Evolutionary conservation across 495 filamentous ascomycete genomes (phyloP).

Genomic region (Aspergillus saccharolyticus): DNA sequence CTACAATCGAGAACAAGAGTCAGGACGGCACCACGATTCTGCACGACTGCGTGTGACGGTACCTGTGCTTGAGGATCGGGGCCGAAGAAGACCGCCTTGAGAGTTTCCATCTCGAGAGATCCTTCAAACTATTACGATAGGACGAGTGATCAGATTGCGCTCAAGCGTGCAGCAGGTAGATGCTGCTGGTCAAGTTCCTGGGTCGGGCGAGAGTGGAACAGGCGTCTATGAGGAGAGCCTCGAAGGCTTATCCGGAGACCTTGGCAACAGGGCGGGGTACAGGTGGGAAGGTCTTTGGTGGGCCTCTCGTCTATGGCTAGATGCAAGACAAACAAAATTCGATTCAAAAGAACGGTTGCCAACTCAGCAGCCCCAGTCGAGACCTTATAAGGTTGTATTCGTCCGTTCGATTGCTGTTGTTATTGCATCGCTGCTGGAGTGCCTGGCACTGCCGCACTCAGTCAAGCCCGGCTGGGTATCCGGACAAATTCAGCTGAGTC

Average conservation of each 20-base stretch:
- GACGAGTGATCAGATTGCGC: neutral
- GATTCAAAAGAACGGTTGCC: neutral
- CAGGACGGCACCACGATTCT: neutral
- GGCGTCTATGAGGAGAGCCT: neutral
- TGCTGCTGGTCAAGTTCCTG: neutral
- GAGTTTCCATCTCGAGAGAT: slow-evolving; percentile 63
- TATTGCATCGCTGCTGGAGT: neutral
- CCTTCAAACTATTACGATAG: slow-evolving; percentile 5
- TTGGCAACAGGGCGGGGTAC: slow-evolving; percentile 6
- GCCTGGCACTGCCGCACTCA: neutral
- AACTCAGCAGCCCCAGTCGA: neutral
- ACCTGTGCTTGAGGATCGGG: slow-evolving; percentile 92
- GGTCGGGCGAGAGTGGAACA: neutral
- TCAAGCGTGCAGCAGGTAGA: neutral
- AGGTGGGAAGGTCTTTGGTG: neutral
- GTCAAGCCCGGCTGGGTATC: neutral
- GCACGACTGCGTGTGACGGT: slow-evolving; percentile 12
- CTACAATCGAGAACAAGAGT: slow-evolving; percentile 38
- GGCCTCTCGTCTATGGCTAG: neutral
- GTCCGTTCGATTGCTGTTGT: neutral
- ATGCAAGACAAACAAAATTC: neutral
- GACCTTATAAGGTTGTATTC: neutral
- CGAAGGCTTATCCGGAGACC: slow-evolving; percentile 5
- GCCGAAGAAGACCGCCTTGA: slow-evolving; percentile 83
- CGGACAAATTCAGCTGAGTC: neutral